Conservation (phyloP, 306 rosid species). For the Ochetophila trinervis region DNA sequence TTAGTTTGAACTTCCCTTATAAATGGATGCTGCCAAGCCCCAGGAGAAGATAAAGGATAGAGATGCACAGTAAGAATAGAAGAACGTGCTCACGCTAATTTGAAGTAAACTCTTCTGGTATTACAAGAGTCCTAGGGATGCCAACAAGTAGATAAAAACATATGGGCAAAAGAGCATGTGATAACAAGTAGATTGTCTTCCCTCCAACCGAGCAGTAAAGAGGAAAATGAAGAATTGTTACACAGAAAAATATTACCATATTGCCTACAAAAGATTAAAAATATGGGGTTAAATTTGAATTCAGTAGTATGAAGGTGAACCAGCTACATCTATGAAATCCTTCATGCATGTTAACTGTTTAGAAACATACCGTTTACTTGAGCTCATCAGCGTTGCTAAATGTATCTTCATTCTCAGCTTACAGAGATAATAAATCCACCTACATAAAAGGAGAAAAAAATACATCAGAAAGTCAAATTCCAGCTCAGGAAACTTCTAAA, state of each 20-base stretch:
- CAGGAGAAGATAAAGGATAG: neutral
- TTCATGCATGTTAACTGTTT: neutral
- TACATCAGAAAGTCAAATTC: constrained; percentile 17
- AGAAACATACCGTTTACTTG: constrained; percentile 14
- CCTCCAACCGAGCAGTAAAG: neutral
- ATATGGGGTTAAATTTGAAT: neutral
- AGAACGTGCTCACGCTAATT: neutral
- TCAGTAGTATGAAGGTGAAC: constrained; percentile 8
- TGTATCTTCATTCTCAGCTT: constrained; percentile 25
- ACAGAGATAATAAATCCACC: constrained; percentile 19
- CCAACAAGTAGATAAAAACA: too few relatives aligned
- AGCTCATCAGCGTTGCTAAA: constrained; percentile 2
- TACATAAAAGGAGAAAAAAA: constrained; percentile 11
- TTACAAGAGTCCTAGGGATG: constrained; percentile 5
- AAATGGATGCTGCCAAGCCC: neutral
- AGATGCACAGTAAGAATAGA: neutral
- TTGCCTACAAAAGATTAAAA: neutral
- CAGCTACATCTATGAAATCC: neutral
- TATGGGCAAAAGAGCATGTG: neutral
- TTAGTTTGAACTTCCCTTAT: neutral
- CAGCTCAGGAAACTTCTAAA: constrained; percentile 11
- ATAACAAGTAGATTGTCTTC: neutral
- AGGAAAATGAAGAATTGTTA: neutral
- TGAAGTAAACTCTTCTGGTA: neutral
- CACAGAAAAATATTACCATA: neutral